Conservation (phyloP, 2,329 filamentous ascomycete genomes). For the Simplicillium aogashimaense region DNA sequence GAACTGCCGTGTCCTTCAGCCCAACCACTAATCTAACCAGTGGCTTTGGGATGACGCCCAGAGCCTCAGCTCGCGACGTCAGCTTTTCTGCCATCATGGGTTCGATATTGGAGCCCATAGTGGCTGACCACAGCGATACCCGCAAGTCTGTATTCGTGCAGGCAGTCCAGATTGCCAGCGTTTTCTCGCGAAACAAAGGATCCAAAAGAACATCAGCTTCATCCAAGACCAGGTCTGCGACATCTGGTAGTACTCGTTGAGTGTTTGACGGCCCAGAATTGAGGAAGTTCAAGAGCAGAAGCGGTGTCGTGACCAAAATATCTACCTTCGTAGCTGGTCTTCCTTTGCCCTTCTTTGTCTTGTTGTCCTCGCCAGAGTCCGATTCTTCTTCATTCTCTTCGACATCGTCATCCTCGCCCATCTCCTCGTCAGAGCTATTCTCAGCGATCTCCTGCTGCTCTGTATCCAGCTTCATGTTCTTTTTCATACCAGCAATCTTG, state of each 20-base stretch:
- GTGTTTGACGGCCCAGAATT: conserved; percentile 30
- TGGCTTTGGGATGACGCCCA: conserved; percentile 29
- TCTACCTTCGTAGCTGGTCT: conserved; percentile 21
- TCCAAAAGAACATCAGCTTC: conserved; percentile 94
- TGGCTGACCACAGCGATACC: conserved; percentile 87
- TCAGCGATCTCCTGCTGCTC: conserved; percentile 26
- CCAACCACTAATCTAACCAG: conserved; percentile 87
- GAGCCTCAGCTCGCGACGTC: conserved; percentile 34
- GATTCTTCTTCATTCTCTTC: conserved; percentile 21
- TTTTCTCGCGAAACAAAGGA: conserved; percentile 82
- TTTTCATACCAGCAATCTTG: conserved; percentile 72
- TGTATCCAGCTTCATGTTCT: conserved; percentile 63
- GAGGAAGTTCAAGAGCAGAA: conserved; percentile 68
- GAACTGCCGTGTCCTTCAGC: conserved; percentile 88
- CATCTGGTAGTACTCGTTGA: conserved; percentile 48
- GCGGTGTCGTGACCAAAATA: conserved; percentile 29
- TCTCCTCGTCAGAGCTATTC: conserved; percentile 26
- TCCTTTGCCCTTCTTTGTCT: conserved; percentile 10
- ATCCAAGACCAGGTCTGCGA: conserved; percentile 72
- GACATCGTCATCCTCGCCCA: conserved; percentile 22
- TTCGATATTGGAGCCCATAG: conserved; percentile 91
- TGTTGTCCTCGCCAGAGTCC: conserved; percentile 18
- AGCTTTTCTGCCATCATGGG: conserved; percentile 63
- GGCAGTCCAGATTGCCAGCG: conserved; percentile 71
- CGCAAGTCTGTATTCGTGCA: conserved; percentile 62